These are phyloP conservation scores for Xanthoparmelia taractica DNA, from an alignment of 495 filamentous ascomycete genomes.

Conservation along the genomic window DNA sequence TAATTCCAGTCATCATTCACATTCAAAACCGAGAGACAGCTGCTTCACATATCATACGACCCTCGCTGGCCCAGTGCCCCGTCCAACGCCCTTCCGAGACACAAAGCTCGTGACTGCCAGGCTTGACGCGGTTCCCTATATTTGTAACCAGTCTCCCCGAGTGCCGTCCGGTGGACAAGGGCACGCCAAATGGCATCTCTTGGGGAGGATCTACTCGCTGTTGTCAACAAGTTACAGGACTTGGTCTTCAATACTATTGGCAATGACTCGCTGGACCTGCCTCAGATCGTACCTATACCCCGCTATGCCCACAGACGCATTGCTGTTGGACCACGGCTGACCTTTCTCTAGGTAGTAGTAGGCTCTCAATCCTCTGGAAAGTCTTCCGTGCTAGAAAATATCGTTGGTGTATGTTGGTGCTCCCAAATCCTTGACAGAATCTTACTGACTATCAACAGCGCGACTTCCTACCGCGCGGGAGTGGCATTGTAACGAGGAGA, in stretches of 20 bases:
- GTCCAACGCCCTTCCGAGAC: neutral
- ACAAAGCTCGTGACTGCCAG: conserved; percentile 9
- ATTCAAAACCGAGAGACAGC: neutral
- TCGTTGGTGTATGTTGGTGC: conserved; percentile 54
- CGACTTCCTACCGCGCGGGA: conserved; percentile 93
- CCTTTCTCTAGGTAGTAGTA: conserved; percentile 72
- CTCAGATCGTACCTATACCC: conserved; percentile 76
- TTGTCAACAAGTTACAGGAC: conserved; percentile 95
- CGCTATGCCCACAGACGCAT: conserved; percentile 16
- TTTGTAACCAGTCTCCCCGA: conserved; percentile 10
- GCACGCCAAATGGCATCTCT: conserved; percentile 52
- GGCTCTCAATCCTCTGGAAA: conserved; percentile 98
- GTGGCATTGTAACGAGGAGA: conserved; percentile 89
- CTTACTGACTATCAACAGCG: conserved; percentile 31
- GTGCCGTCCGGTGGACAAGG: conserved; percentile 8
- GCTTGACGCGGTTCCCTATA: conserved; percentile 13
- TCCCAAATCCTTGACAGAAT: neutral
- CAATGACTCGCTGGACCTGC: conserved; percentile 93
- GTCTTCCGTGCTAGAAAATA: conserved; percentile 98
- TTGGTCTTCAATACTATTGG: conserved; percentile 99
- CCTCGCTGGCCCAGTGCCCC: neutral
- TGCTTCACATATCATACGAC: neutral
- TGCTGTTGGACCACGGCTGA: conserved; percentile 1
- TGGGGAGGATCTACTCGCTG: conserved; percentile 84
- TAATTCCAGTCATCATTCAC: neutral